Evolutionary conservation across 140 eudicot genomes (phyloP), one percentile per base, ranked within the genome.

Genomic region (Bidens hawaiensis): DNA sequence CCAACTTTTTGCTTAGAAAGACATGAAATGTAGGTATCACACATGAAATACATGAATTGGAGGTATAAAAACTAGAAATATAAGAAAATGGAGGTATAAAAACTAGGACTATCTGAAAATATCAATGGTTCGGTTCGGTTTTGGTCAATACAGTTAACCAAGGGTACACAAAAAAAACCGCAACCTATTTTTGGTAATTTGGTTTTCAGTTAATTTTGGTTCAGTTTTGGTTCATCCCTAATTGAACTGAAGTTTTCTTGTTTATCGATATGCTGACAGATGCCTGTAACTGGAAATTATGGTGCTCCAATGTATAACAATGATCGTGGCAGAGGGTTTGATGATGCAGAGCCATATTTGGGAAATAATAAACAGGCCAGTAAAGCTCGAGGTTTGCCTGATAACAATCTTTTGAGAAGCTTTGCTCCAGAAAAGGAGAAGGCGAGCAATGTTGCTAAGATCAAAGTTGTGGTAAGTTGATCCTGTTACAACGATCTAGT

Each of bases 401-500:
- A 85, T 59, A 83, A 68, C 73, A 93, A 73, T 48, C 67, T 80
- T 25, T 34, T 68, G 57, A 93, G 79, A 77, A 81, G 84, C 64
- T 73, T 83, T 49, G 81, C 87, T 49, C 85, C 88, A 23, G 99
- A 93, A 27, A 93, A 88, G 57, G 99, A 88, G 80, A 93, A 81
- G 78, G 62, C 90, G 14, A 81, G 88, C 76, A 78, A 75, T 55
- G 99, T 88, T 65, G 99, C 99, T 65, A 93, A 93, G 89, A 93
- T 93, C 48, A 93, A 93, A 93, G 99, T 93, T 52, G 99, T 93
- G 96, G 99, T 93, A 88, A 65, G 96, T 28, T n/a, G 53, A 28
- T 47, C 40, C 22, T 40, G 42, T 26, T 72, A 9, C 54, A 60
- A 24, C 47, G 18, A 3, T 28, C 45, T 17, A 41, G 28, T 12